phyloP scores from a whole-genome alignment of 805 yeast genomes.

The Babjeviella inositovora region DNA sequence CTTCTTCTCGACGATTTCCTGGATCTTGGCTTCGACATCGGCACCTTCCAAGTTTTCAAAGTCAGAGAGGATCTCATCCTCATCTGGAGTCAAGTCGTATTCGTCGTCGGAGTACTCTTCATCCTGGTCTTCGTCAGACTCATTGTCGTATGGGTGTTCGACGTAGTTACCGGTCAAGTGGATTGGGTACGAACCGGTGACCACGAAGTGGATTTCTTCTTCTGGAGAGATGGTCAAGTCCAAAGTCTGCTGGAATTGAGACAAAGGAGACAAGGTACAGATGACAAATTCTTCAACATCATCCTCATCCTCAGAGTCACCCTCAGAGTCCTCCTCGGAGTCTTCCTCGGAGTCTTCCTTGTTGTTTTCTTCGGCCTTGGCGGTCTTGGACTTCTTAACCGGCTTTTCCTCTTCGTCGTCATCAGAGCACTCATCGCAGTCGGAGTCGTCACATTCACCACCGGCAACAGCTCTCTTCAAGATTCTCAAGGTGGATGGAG shows the following conservation, averaged over 20 bases:
- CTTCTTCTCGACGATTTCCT: constrained; percentile 57
- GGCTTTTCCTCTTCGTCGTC: constrained; percentile 23
- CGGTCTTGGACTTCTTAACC: constrained; percentile 17
- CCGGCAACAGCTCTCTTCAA: constrained; percentile 46
- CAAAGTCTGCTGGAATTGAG: constrained; percentile 76
- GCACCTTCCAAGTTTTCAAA: constrained; percentile 35
- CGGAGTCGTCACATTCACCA: constrained; percentile 24
- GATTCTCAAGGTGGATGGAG: constrained; percentile 82
- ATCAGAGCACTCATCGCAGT: constrained; percentile 27
- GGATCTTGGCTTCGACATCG: constrained; percentile 56
- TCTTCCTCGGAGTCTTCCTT: constrained; percentile 32
- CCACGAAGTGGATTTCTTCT: constrained; percentile 89
- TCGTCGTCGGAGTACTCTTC: constrained; percentile 25
- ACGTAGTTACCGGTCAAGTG: constrained; percentile 91
- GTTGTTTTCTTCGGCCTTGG: constrained; percentile 29
- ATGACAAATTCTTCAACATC: constrained; percentile 74
- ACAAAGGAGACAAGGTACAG: constrained; percentile 80
- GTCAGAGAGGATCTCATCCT: constrained; percentile 39
- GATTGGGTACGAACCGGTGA: constrained; percentile 88
- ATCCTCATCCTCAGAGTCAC: constrained; percentile 47
- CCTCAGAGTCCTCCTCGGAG: constrained; percentile 37
- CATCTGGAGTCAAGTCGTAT: constrained; percentile 62
- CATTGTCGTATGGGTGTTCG: constrained; percentile 84
- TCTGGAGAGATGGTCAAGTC: constrained; percentile 85
- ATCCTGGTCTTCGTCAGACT: constrained; percentile 31